Percentiles rank a stretch among this genome's conserved stretches.
Evolutionary conservation across 2,329 filamentous ascomycete genomes (phyloP).

Genomic region (Aspergillus ruber): DNA sequence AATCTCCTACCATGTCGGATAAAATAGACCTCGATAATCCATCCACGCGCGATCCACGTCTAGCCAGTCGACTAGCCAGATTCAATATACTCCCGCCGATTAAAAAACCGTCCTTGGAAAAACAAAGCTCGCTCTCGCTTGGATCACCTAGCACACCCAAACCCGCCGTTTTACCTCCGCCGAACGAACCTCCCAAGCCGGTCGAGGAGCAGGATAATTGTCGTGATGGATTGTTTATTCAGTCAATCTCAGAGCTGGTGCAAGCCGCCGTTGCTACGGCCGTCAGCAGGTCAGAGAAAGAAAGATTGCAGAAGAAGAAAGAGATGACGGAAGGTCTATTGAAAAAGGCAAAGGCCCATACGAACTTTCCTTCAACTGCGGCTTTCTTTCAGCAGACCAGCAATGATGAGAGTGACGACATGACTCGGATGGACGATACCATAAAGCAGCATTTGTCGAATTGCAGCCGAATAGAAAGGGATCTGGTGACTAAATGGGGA

Average conservation of each 20-base stretch:
- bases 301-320: slow-evolving; percentile 21
- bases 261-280: slow-evolving; percentile 16
- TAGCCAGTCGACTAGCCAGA: slow-evolving; percentile 4
- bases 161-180: neutral
- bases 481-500: slow-evolving; percentile 8
- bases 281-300: slow-evolving; percentile 19
- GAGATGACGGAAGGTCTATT: slow-evolving; percentile 34
- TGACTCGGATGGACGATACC: slow-evolving; percentile 15
- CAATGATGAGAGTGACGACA: slow-evolving; percentile 13
- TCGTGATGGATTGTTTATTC: slow-evolving; percentile 36
- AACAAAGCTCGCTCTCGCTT: neutral
- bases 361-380: slow-evolving; percentile 18
- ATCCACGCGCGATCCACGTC: slow-evolving; percentile 16
- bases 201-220: neutral
- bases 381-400: slow-evolving; percentile 14
- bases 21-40: slow-evolving; percentile 10
- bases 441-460: slow-evolving; percentile 11
- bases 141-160: neutral
- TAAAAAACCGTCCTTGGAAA: neutral
- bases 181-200: neutral
- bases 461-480: slow-evolving; percentile 10
- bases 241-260: slow-evolving; percentile 15
- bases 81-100: neutral
- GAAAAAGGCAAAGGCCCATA: slow-evolving; percentile 13
- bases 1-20: slow-evolving; percentile 2